These are phyloP conservation scores for Quaeritorhiza haematococci DNA, from an alignment of 371 early-diverging fungal genomes.

Conservation along the genomic window DNA sequence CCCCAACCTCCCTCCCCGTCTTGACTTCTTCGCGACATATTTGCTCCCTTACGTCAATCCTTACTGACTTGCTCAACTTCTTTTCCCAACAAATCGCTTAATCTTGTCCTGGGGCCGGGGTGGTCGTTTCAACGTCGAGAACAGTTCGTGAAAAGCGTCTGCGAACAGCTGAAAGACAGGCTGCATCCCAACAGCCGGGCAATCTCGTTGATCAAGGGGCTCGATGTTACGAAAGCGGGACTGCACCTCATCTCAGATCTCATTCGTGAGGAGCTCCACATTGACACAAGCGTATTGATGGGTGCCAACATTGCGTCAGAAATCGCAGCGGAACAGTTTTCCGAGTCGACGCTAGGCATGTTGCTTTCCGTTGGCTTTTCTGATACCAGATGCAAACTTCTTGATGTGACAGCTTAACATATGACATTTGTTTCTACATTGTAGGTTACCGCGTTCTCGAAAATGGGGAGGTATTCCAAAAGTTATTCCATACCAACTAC, in stretches of 20 bases:
- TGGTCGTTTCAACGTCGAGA: no score
- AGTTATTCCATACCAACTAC: conserved; percentile 82
- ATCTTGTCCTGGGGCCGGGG: no score
- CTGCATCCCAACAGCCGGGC: conserved; percentile 71
- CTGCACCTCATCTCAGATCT: conserved; percentile 83
- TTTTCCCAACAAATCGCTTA: no score
- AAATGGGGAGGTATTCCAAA: conserved; percentile 71
- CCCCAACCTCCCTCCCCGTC: no score
- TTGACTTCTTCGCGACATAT: no score
- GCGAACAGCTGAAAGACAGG: conserved; percentile 71
- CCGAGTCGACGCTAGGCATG: conserved; percentile 89
- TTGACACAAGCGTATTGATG: conserved; percentile 82
- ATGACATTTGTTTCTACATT: background rate
- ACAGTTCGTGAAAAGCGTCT: conserved; percentile 79
- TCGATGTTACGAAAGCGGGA: conserved; percentile 71
- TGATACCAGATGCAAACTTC: background rate
- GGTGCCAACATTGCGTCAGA: conserved; percentile 99
- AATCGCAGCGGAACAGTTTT: conserved; percentile 89
- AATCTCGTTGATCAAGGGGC: conserved; percentile 92
- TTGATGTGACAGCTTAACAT: conserved; percentile 1
- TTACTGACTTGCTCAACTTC: no score
- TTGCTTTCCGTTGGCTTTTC: no score
- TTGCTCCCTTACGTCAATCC: no score
- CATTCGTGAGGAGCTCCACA: conserved; percentile 69
- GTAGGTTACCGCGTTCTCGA: conserved; percentile 56